phyloP scores from a whole-genome alignment of 2,329 filamentous ascomycete species.

The Claviceps pazoutovae region DNA sequence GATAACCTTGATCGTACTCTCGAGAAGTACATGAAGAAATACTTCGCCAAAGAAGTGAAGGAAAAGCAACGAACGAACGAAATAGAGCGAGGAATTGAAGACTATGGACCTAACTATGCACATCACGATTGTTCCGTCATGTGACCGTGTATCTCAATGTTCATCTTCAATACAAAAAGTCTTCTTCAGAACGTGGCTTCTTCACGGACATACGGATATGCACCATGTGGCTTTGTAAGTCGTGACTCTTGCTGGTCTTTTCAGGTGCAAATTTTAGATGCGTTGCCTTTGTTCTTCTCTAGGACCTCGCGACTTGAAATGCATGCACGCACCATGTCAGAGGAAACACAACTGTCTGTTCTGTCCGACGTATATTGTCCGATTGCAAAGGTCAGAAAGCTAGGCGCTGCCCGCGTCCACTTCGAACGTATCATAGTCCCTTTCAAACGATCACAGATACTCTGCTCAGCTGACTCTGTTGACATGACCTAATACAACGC shows the following conservation, averaged over 20 bases:
- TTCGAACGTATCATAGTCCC: not conserved
- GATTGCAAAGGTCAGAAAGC: not conserved
- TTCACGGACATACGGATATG: not conserved
- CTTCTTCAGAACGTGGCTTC: not conserved
- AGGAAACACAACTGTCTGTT: not conserved
- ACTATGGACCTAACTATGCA: conserved; percentile 53
- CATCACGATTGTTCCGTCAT: conserved; percentile 46
- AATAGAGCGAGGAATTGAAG: conserved; percentile 56
- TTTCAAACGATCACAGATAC: not conserved
- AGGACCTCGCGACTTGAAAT: too few relatives aligned
- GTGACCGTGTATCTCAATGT: conserved; percentile 21
- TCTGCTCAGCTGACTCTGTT: not conserved
- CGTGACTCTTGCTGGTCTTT: too few relatives aligned
- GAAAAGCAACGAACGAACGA: conserved; percentile 60
- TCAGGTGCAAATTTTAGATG: too few relatives aligned
- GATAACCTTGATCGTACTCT: conserved; percentile 58
- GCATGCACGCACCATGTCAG: not conserved
- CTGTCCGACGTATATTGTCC: not conserved
- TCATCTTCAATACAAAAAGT: not conserved
- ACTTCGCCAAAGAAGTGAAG: conserved; percentile 59
- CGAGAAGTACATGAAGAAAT: conserved; percentile 55
- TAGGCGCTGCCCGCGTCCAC: not conserved
- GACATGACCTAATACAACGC: not conserved
- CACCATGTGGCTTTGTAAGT: not conserved
- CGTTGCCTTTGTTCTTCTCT: too few relatives aligned